Evolutionary conservation across 2,329 filamentous ascomycete species (phyloP).

Genomic region (Colletotrichum lindemuthianum): DNA sequence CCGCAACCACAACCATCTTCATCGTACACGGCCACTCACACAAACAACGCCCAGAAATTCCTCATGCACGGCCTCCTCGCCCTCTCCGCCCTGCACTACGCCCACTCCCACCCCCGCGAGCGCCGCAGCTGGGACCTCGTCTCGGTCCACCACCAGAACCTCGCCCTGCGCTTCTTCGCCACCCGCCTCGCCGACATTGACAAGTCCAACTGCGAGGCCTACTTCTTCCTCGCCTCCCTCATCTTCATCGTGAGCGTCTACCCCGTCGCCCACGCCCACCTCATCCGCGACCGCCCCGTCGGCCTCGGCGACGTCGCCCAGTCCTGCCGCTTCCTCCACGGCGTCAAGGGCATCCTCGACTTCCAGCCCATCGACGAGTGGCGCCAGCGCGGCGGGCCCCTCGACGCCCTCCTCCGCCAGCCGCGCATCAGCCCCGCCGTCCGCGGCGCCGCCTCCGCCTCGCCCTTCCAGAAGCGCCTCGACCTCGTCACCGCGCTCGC

Average conservation of each 20-base stretch:
- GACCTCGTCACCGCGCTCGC: conserved; percentile 32
- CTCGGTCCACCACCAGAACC: conserved; percentile 47
- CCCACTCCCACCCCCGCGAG: conserved; percentile 39
- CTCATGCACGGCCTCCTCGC: conserved; percentile 47
- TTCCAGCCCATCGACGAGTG: conserved; percentile 41
- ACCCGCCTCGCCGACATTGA: conserved; percentile 40
- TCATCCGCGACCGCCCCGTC: conserved; percentile 36
- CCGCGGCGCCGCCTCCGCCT: neutral
- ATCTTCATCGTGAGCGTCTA: conserved; percentile 46
- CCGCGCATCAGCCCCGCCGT: neutral
- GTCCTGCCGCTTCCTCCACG: conserved; percentile 43
- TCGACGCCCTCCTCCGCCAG: conserved; percentile 29
- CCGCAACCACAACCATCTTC: conserved; percentile 19
- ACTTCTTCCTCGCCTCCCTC: conserved; percentile 45
- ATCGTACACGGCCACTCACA: conserved; percentile 4
- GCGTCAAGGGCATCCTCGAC: conserved; percentile 43
- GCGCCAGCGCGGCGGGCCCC: conserved; percentile 37
- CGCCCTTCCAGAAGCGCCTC: conserved; percentile 25
- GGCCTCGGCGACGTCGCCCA: conserved; percentile 45
- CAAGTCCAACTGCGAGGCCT: conserved; percentile 45
- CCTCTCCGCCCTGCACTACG: conserved; percentile 45
- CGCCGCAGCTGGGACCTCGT: conserved; percentile 39
- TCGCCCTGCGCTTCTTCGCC: conserved; percentile 44
- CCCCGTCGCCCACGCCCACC: conserved; percentile 37
- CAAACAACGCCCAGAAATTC: conserved; percentile 37